A percentile compares a stretch with the other conserved stretches of the same genome.
Evolutionary conservation across 2,329 filamentous ascomycete genomes (phyloP).

Genomic region (Fusarium cyanostomum): DNA sequence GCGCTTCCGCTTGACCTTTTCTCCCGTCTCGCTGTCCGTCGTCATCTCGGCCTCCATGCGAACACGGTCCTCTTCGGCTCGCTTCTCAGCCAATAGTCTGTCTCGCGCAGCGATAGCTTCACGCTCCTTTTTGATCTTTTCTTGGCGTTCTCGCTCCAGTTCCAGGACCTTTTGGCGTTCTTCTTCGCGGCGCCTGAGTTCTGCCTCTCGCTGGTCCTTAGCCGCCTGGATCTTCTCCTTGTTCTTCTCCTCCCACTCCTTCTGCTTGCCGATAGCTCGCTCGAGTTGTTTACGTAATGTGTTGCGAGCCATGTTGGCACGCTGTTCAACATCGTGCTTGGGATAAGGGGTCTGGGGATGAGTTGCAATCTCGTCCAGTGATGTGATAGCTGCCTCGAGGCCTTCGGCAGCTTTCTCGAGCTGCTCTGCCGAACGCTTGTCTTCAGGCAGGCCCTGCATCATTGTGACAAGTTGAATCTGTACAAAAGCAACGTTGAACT

Average conservation of each 20-base stretch:
- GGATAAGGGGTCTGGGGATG: conserved; percentile 83
- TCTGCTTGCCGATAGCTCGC: conserved; percentile 83
- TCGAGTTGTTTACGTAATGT: conserved; percentile 94
- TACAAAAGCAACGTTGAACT: conserved; percentile 98
- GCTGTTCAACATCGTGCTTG: conserved; percentile 88
- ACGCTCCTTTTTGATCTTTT: conserved; percentile 87
- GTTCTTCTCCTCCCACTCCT: conserved; percentile 93
- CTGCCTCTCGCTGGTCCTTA: conserved; percentile 80
- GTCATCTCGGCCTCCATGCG: conserved; percentile 77
- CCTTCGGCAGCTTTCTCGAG: conserved; percentile 82
- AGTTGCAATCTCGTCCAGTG: conserved; percentile 70
- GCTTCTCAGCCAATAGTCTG: conserved; percentile 75
- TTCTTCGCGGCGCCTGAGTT: conserved; percentile 81
- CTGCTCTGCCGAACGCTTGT: conserved; percentile 79
- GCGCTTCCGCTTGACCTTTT: conserved; percentile 82
- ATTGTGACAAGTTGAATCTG: conserved; percentile 92
- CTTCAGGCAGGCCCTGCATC: conserved; percentile 78
- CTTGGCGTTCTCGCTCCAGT: conserved; percentile 76
- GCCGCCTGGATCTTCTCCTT: conserved; percentile 87
- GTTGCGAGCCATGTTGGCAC: conserved; percentile 96
- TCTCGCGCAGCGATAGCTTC: conserved; percentile 82
- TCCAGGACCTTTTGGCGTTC: conserved; percentile 74
- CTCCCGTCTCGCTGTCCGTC: conserved; percentile 82
- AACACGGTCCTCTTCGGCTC: conserved; percentile 48
- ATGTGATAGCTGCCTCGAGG: conserved; percentile 85